phyloP scores from a whole-genome alignment of 352 stramenopile genomes.

The Pythium insidiosum region DNA sequence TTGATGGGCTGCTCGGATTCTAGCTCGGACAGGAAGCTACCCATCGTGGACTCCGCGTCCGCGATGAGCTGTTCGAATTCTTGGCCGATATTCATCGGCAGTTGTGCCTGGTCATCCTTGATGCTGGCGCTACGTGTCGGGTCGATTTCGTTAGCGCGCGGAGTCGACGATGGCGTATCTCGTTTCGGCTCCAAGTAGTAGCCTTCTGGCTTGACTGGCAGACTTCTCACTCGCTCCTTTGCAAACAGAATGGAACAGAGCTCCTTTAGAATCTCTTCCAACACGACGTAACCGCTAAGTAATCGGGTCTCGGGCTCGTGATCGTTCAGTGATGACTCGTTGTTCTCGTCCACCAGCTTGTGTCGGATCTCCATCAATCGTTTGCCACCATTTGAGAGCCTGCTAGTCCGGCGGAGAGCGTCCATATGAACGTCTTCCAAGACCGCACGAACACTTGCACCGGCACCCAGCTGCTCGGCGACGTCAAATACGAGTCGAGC shows the following conservation, averaged over 20 bases:
- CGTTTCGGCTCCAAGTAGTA: constrained; percentile 78
- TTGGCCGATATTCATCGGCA: constrained; percentile 3
- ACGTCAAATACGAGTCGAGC: constrained; percentile 45
- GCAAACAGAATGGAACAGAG: constrained; percentile 76
- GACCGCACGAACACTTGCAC: constrained; percentile 60
- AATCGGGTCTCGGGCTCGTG: constrained; percentile 58
- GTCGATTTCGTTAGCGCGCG: constrained; percentile 12
- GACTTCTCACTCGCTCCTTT: constrained; percentile 53
- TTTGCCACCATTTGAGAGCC: constrained; percentile 39
- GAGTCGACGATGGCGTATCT: constrained; percentile 6
- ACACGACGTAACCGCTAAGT: constrained; percentile 65
- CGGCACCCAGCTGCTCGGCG: constrained; percentile 22
- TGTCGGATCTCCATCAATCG: constrained; percentile 34
- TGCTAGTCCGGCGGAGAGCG: constrained; percentile 45
- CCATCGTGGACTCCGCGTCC: constrained; percentile 1
- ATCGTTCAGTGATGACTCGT: constrained; percentile 46
- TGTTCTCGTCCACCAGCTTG: constrained; percentile 61
- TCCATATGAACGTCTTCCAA: constrained; percentile 75
- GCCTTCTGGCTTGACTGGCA: constrained; percentile 74
- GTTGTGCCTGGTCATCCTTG: too few species aligned
- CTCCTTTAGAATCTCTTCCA: constrained; percentile 84
- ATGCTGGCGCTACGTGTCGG: too few species aligned
- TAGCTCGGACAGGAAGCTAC: neutral
- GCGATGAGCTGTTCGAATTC: neutral
- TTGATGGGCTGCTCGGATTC: too few species aligned